A percentile compares a stretch with the other conserved stretches of the same genome.
phyloP scores from a whole-genome alignment of 768 basidiomycete genomes.

The Dioszegia hungarica region DNA sequence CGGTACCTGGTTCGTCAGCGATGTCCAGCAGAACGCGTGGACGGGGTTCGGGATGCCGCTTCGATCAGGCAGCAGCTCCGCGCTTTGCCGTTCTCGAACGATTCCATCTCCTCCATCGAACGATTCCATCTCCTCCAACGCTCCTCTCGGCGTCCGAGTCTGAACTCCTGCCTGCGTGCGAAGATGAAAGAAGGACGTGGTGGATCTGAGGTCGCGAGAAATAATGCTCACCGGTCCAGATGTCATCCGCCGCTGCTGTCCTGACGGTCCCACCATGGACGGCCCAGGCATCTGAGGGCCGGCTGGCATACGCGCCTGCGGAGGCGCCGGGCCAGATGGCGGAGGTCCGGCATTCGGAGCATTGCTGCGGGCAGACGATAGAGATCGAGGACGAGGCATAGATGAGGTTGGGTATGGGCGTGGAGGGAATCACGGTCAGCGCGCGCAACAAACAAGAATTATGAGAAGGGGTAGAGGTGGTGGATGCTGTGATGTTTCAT shows the following conservation, averaged over 20 bases:
- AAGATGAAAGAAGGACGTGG: no score
- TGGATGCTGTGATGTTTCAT: neutral
- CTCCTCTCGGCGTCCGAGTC: no score
- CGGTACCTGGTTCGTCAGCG: no score
- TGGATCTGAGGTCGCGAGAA: no score
- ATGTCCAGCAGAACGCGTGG: neutral
- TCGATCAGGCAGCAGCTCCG: no score
- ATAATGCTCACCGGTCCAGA: neutral
- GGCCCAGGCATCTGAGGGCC: neutral
- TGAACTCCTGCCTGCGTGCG: no score
- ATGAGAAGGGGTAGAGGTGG: neutral
- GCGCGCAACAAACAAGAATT: neutral
- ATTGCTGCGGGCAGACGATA: constrained; percentile 2
- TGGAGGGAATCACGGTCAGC: neutral
- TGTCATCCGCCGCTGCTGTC: neutral
- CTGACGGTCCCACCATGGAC: neutral
- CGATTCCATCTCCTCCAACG: no score
- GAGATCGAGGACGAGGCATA: constrained; percentile 9
- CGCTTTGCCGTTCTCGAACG: no score
- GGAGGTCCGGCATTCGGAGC: neutral
- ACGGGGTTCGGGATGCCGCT: neutral
- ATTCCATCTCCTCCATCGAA: no score
- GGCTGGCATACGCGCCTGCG: neutral
- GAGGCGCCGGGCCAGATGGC: neutral
- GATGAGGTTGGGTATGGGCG: no score